Percentiles rank a stretch among this genome's conserved stretches.
These are phyloP conservation scores for Vanrija sp. DNA, from an alignment of 1,284 basidiomycete genomes.

Conservation along the genomic window DNA sequence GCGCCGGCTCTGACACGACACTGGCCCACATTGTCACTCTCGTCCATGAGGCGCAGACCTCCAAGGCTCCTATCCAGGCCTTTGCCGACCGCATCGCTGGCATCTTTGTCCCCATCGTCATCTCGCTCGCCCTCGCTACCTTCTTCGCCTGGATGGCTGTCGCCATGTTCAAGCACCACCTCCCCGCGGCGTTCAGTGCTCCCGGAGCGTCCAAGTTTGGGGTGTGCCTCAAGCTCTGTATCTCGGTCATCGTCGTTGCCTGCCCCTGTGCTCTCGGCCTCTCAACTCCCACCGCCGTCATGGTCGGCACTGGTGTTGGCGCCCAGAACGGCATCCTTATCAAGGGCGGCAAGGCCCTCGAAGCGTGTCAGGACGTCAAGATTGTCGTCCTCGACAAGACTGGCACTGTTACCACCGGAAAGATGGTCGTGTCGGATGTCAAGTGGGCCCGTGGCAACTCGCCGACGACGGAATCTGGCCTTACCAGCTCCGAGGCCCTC, in stretches of 20 bases:
- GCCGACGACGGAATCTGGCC: slow-evolving; percentile 9
- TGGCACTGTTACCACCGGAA: slow-evolving; percentile 89
- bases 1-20: slow-evolving; percentile 93
- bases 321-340: slow-evolving; percentile 96
- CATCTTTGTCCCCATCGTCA: slow-evolving; percentile 89
- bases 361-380: slow-evolving; percentile 78
- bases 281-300: slow-evolving; percentile 96
- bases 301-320: slow-evolving; percentile 98
- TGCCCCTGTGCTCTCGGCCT: slow-evolving; percentile 97
- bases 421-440: slow-evolving; percentile 66
- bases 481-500: slow-evolving; percentile 37
- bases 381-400: slow-evolving; percentile 94
- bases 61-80: slow-evolving; percentile 95
- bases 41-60: slow-evolving; percentile 96
- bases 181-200: slow-evolving; percentile 78
- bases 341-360: slow-evolving; percentile 92
- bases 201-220: slow-evolving; percentile 82
- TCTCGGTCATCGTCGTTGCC: slow-evolving; percentile 95
- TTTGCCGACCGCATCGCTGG: slow-evolving; percentile 94
- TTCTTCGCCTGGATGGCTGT: slow-evolving; percentile 82
- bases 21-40: slow-evolving; percentile 93
- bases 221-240: slow-evolving; percentile 94
- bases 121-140: slow-evolving; percentile 74
- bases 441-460: slow-evolving; percentile 62
- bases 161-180: slow-evolving; percentile 58